Evolutionary conservation across 1,284 basidiomycete species (phyloP), one percentile per base, ranked within the genome.

Genomic region (Microbotryum scabiosae): DNA sequence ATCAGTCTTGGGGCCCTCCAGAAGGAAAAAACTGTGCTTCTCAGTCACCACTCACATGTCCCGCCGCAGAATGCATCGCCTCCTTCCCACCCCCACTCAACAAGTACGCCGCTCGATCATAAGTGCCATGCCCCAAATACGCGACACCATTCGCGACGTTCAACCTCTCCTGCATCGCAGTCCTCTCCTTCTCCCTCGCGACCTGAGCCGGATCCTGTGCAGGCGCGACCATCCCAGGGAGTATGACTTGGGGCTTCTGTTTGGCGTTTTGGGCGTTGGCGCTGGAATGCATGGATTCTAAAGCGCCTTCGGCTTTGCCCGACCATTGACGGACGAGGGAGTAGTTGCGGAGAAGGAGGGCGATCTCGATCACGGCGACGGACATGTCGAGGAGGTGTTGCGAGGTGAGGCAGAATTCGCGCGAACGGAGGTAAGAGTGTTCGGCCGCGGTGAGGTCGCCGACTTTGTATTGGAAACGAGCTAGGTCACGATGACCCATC

Each of bases 371-470:
- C 23, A 88, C 82, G 7, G 84, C 84, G 57, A 90, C 75, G 73
- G 84, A 88, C 85, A 90, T 89, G 61, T 92, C 89, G 4, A 93
- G 79, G 32, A 91, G 82, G 67, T 92, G 88, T 69, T 87, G 84
- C 56, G 84, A 84, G 2, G 87, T 88, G 5, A 87, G 85, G 75
- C 88, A 90, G 74, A 83, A 90, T 72, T 94, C 90, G 58, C 90
- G 81, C 18, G 85, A 86, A 73, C 90, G 90, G 23, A 86, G 85
- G 74, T 85, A 86, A 69, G 88, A 84, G 70, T 86, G 85, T 65
- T 91, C 76, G 8, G 90, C 82, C 18, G 78, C 78, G 18, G 80
- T 73, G 58, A 83, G 81, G 66, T 90, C 86, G 23, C 90, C 90
- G 2, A 80, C 76, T 7, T 81, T 75, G 52, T 84, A 82, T 74